Conservation (phyloP, 2,329 filamentous ascomycete species). For the Pestalotiopsis sp. region DNA sequence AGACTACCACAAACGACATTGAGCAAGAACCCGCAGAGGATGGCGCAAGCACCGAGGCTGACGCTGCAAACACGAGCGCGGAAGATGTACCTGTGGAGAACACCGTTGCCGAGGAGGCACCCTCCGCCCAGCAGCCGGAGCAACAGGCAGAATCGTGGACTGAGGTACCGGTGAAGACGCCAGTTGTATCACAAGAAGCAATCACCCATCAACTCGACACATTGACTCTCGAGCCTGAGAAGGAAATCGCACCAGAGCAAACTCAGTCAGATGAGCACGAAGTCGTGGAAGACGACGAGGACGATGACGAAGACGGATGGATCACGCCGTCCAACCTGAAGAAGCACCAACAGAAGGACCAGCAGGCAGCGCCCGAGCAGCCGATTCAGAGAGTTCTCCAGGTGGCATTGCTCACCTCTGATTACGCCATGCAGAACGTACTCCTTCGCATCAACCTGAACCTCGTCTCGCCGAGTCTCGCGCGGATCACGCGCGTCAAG, state of each 20-base stretch:
- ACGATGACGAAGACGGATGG: slow-evolving; percentile 74
- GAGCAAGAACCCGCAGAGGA: not conserved
- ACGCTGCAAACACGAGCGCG: not conserved
- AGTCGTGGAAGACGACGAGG: slow-evolving; percentile 26
- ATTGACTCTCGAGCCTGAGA: slow-evolving; percentile 17
- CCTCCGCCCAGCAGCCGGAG: not conserved
- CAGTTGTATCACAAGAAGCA: slow-evolving; percentile 10
- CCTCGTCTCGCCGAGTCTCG: slow-evolving; percentile 76
- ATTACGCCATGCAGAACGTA: slow-evolving; percentile 98
- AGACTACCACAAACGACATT: not conserved
- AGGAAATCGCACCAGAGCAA: slow-evolving; percentile 19
- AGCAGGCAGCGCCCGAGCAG: slow-evolving; percentile 47
- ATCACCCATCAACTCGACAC: slow-evolving; percentile 13
- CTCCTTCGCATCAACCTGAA: slow-evolving; percentile 93
- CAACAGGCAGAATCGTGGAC: not conserved
- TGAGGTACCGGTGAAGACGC: not conserved
- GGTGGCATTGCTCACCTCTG: slow-evolving; percentile 89
- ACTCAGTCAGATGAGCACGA: slow-evolving; percentile 27
- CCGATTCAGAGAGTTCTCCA: slow-evolving; percentile 69
- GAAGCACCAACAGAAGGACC: slow-evolving; percentile 75
- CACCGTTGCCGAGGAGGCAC: not conserved
- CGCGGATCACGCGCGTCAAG: slow-evolving; percentile 82
- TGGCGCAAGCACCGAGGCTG: slow-evolving; percentile 40
- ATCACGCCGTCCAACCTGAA: slow-evolving; percentile 93
- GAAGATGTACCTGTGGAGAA: not conserved